Evolutionary conservation across 2,329 filamentous ascomycete genomes (phyloP), one percentile per base, ranked within the genome.

Genomic region (Colletotrichum brevisporum): DNA sequence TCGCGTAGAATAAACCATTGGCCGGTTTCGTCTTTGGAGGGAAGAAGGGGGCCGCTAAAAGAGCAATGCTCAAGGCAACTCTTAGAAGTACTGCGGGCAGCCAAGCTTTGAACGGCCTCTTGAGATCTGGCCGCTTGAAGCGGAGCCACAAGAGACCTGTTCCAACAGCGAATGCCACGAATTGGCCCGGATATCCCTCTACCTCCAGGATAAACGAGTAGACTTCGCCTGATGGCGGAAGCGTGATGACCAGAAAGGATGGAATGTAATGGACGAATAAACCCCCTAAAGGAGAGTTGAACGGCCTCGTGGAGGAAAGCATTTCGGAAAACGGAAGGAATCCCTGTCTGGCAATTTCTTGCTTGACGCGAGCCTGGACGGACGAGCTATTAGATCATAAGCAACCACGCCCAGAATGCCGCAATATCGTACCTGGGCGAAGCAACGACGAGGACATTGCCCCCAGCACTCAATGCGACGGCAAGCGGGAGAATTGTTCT

Each of bases 201-300:
- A 93, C 88, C 54, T 94, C 90, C 0, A 93, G 80, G 31, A 94
- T 93, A 73, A 94, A 92, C 10, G 88, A 90, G 78, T 93, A 94
- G 0, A 91, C 89, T 54, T 91, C 87, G 3, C 84, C 83, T 0
- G 90, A 89, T 0, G 91, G 90, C 0, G 91, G 90, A 0, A 92
- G 81, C 0, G 84, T 78, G 57, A 94, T 92, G 3, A 93, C 90
- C 1, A 93, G 79, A 1, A 92, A 73, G 0, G 90, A 92, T 0
- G 91, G 91, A 36, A 94, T 83, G 73, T 88, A 93, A 73, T 93
- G 90, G 2, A 93, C 83, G 4, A 93, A 77, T 0, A 94, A 83
- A 0, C 91, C 91, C 0, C 91, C 91, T 1, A 92, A 77, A 0
- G 92, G 91, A 0, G 91, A 88, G 48, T 86, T 85, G 73, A 92